Evolutionary conservation across 148 eudicot species (phyloP), one percentile per base, ranked within the genome.

Genomic region (Chenopodium quinoa): DNA sequence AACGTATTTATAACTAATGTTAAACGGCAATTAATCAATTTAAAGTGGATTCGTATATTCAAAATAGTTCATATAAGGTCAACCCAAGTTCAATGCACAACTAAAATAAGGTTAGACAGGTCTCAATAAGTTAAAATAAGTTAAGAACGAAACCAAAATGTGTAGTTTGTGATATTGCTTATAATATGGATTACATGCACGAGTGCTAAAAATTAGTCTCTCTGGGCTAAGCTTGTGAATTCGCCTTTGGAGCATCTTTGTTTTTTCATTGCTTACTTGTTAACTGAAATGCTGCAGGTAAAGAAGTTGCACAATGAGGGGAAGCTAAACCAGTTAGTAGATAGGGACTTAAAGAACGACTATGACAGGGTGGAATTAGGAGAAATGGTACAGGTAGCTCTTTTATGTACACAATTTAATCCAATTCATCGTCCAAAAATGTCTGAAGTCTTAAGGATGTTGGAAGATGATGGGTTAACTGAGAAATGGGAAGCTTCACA

Each of bases 401-500:
- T 93, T 52, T 78, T 95, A 47, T 93, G 94, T 64, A 95, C 97
- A 29, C 97, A 95, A 50, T 93, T 93, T 84, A 91, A 85, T 83
- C 97, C 98, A 22, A 84, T 83, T 23, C 86, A 88, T 60, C 96
- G 98, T 22, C 98, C 97, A 9, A 95, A 92, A 87, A 95, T 95
- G 97, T 90, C 97, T 0, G 96, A 93, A 81, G 93, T 93, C 40
- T 78, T 95, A 69, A 86, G 97, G 80, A 88, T 95, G 94, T 82
- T 95, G 75, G 98, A 92, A 89, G 98, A 97, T 2, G 97, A 95
- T 70, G 97, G 93, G 48, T 86, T 92, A 74, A 89, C 91, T 1
- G 98, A 95, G 68, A 89, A 90, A 88, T 93, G 98, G 98, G 98
- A 93, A 76, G 91, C 90, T 66, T 89, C 94, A 17, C 97, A 94